Percentiles rank a stretch among this genome's conserved stretches.
Evolutionary conservation across 768 basidiomycete genomes (phyloP).

Genomic region (Rhizopogon sp.): DNA sequence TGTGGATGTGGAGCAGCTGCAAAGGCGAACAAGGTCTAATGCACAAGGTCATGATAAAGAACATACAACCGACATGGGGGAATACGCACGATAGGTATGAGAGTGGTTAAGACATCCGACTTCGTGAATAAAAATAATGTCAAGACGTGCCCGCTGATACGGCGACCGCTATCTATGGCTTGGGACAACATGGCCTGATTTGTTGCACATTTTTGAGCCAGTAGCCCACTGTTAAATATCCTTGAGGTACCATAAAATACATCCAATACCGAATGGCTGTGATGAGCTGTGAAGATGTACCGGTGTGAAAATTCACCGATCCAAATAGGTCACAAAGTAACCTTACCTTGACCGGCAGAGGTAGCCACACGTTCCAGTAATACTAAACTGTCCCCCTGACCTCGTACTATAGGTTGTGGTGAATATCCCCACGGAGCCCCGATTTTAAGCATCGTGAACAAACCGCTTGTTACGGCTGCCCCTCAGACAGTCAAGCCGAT

Average conservation of each 20-base stretch:
- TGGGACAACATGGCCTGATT: neutral
- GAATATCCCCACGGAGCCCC: too few species aligned
- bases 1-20: conserved; percentile 14
- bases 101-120: conserved; percentile 3
- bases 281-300: neutral
- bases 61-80: neutral
- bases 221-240: neutral
- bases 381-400: too few species aligned
- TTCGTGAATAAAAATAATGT: conserved; percentile 6
- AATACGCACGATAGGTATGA: conserved; percentile 3
- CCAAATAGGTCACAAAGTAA: neutral
- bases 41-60: neutral
- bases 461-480: too few species aligned
- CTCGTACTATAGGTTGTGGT: too few species aligned
- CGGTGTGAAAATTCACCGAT: neutral
- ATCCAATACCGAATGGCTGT: neutral
- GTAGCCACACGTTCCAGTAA: too few species aligned
- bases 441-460: too few species aligned
- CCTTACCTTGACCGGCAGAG: too few species aligned
- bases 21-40: conserved; percentile 21
- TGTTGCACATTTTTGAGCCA: neutral
- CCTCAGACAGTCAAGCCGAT: neutral
- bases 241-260: neutral
- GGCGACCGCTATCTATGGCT: neutral
- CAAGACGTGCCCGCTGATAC: conserved; percentile 6